These are phyloP conservation scores for Talaromyces marneffei DNA, from an alignment of 2,329 filamentous ascomycete species.

Conservation along the genomic window DNA sequence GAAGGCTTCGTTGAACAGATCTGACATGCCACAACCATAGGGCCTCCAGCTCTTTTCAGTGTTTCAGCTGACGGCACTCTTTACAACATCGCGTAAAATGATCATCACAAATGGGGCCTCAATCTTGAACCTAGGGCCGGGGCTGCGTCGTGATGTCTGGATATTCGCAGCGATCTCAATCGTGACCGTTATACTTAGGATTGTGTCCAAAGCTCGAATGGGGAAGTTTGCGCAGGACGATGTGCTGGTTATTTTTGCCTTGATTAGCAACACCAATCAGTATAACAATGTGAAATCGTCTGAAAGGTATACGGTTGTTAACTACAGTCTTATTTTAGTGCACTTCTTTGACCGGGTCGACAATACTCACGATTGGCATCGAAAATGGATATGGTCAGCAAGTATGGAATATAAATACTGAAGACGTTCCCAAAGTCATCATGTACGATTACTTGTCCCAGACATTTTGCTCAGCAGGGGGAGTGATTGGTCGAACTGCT, in stretches of 20 bases:
- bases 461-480: conserved; percentile 21
- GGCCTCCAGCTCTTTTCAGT: neutral
- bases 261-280: conserved; percentile 18
- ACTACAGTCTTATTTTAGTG: conserved; percentile 12
- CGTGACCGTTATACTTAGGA: conserved; percentile 17
- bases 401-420: conserved; percentile 7
- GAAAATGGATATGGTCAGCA: conserved; percentile 20
- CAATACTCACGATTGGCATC: conserved; percentile 20
- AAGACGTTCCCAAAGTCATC: conserved; percentile 16
- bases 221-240: conserved; percentile 22
- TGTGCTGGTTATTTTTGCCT: conserved; percentile 20
- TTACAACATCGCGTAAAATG: neutral
- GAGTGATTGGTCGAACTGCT: conserved; percentile 20
- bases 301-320: neutral
- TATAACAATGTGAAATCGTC: neutral
- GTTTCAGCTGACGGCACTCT: neutral
- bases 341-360: conserved; percentile 19
- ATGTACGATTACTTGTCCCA: conserved; percentile 24
- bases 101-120: neutral
- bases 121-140: conserved; percentile 10
- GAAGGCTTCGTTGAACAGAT: neutral
- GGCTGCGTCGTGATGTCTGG: conserved; percentile 21
- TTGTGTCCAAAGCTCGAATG: conserved; percentile 20
- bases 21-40: neutral
- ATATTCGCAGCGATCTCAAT: conserved; percentile 18